Conservation (phyloP, 2,329 filamentous ascomycete genomes). For the Tolypocladium nubicola region DNA sequence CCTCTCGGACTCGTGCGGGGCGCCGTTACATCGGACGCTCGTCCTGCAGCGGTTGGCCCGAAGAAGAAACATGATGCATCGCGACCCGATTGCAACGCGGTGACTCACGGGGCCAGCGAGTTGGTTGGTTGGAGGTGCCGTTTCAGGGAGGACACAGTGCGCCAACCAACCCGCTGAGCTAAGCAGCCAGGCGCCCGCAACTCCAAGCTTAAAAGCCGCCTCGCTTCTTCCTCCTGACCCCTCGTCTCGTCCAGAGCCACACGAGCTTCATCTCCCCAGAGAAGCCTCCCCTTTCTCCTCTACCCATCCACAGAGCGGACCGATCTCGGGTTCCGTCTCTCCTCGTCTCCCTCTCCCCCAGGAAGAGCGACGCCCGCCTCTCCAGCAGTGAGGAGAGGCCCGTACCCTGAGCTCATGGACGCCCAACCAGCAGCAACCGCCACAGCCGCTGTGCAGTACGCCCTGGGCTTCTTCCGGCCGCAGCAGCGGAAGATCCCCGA, state of each 20-base stretch:
- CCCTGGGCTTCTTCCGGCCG: slow-evolving; percentile 6
- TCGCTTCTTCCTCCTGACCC: neutral
- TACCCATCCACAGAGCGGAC: neutral
- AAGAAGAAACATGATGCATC: too few relatives aligned
- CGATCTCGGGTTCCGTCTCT: neutral
- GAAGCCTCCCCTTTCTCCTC: neutral
- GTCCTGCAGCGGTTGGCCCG: too few relatives aligned
- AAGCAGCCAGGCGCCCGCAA: too few relatives aligned
- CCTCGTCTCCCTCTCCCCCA: too few relatives aligned
- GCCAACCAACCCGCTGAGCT: too few relatives aligned
- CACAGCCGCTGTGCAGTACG: neutral
- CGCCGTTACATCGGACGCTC: too few relatives aligned
- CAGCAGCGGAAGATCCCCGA: slow-evolving; percentile 7
- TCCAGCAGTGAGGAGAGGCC: slow-evolving; percentile 9
- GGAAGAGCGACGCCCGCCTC: slow-evolving; percentile 1
- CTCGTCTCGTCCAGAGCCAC: neutral
- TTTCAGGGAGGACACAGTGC: too few relatives aligned
- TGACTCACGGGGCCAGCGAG: too few relatives aligned
- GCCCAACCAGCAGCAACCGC: neutral
- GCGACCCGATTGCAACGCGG: too few relatives aligned
- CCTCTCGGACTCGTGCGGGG: too few relatives aligned
- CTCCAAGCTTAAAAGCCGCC: too few relatives aligned
- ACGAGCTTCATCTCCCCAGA: neutral
- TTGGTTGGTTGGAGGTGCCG: too few relatives aligned
- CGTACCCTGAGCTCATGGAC: slow-evolving; percentile 11